Evolutionary conservation across 1,284 basidiomycete genomes (phyloP).

Genomic region (Mycena citricolor): DNA sequence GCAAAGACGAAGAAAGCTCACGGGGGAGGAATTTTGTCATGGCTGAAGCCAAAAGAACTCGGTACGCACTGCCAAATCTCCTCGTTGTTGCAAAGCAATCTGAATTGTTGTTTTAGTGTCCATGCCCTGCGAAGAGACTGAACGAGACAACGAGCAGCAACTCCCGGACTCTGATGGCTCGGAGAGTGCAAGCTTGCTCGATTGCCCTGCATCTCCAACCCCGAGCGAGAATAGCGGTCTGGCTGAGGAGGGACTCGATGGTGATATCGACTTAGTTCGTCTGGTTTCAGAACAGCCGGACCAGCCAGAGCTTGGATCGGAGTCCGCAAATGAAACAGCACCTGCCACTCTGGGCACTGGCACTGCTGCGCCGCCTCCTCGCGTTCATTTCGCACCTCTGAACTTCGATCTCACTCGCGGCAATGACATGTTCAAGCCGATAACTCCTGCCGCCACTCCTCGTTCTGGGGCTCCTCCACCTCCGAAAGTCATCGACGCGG

Average conservation of each 20-base stretch:
- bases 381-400: conserved; percentile 1
- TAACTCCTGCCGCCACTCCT: not conserved
- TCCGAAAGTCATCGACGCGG: not conserved
- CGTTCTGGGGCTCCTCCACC: not conserved
- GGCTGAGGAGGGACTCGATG: conserved; percentile 8
- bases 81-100: not conserved
- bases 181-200: too few species aligned
- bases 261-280: conserved; percentile 8
- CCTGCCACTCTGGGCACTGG: not conserved
- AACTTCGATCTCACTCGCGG: not conserved
- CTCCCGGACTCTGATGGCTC: not conserved
- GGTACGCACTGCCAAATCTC: not conserved
- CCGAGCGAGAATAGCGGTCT: not conserved
- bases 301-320: not conserved
- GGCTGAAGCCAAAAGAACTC: not conserved
- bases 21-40: not conserved
- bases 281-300: conserved; percentile 1
- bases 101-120: too few species aligned
- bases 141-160: conserved; percentile 5
- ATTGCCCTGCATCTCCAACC: conserved; percentile 1
- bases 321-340: not conserved
- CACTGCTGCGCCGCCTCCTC: not conserved
- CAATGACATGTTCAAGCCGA: conserved; percentile 3
- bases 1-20: not conserved
- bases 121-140: too few species aligned